Evolutionary conservation across 257 asterid genomes (phyloP).

Genomic region (Rhazya stricta): DNA sequence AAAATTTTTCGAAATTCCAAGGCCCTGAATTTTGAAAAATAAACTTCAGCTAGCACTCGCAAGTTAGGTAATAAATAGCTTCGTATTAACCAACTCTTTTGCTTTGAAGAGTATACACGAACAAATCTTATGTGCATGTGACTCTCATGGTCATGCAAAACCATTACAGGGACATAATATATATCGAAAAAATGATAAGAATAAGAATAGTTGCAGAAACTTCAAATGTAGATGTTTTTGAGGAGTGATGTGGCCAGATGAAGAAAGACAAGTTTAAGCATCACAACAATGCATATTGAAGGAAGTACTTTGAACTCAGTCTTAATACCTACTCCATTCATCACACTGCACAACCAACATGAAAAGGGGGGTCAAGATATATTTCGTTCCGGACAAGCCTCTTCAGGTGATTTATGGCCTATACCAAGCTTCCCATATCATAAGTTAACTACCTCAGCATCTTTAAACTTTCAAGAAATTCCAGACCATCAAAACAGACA

Average conservation of each 20-base stretch:
- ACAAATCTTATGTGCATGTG: not conserved
- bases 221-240: not conserved
- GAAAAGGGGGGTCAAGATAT: not conserved
- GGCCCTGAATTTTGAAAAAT: constrained; percentile 45
- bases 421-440: not conserved
- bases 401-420: not conserved
- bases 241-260: not conserved
- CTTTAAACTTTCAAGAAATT: not conserved
- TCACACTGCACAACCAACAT: not conserved
- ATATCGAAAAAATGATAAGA: not conserved
- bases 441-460: not conserved
- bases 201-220: too few relatives aligned
- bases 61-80: not conserved
- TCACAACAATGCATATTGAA: not conserved
- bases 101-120: not conserved
- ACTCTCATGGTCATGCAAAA: not conserved
- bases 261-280: too few relatives aligned
- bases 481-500: not conserved
- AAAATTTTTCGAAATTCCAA: constrained; percentile 57
- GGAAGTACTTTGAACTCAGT: not conserved
- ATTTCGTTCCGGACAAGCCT: not conserved
- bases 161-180: not conserved
- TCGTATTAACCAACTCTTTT: not conserved
- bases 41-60: constrained; percentile 8
- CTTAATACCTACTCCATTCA: not conserved